Conservation (phyloP, 805 yeast species). For the Yamadazyma akitaensis region DNA sequence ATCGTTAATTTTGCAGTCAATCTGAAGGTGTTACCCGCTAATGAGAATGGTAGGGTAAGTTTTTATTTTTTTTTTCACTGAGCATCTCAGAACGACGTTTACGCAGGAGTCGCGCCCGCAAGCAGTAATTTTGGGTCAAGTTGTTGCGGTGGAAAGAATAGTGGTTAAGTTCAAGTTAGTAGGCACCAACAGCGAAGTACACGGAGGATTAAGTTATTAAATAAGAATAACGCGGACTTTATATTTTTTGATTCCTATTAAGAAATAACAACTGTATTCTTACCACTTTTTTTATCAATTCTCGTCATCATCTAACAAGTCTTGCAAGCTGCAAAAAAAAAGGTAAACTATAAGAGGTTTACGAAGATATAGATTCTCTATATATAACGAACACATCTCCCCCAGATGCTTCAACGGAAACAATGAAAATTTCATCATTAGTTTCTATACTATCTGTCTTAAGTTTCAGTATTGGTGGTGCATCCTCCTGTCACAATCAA, state of each 20-base stretch:
- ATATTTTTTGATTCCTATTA: too few species aligned
- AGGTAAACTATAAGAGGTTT: background rate
- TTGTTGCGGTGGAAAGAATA: background rate
- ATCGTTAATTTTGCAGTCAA: slow-evolving; percentile 15
- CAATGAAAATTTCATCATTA: background rate
- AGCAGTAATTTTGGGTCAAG: background rate
- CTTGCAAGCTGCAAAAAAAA: background rate
- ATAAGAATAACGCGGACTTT: too few species aligned
- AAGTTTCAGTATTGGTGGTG: background rate
- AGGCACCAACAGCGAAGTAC: too few species aligned
- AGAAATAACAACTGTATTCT: background rate
- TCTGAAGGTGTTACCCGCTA: slow-evolving; percentile 12
- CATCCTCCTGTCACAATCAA: background rate
- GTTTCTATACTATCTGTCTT: background rate
- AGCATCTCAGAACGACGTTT: background rate
- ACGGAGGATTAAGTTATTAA: too few species aligned
- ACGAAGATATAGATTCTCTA: background rate
- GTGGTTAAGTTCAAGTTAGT: background rate
- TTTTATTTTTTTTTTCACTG: background rate
- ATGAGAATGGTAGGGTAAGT: slow-evolving; percentile 10
- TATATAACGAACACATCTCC: too few species aligned
- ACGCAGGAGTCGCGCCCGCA: background rate
- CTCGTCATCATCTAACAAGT: background rate
- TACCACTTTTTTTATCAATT: background rate
- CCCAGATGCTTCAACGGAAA: background rate